Conservation (phyloP, 1,139 yeast species). For the Debaryomyces udenii region DNA sequence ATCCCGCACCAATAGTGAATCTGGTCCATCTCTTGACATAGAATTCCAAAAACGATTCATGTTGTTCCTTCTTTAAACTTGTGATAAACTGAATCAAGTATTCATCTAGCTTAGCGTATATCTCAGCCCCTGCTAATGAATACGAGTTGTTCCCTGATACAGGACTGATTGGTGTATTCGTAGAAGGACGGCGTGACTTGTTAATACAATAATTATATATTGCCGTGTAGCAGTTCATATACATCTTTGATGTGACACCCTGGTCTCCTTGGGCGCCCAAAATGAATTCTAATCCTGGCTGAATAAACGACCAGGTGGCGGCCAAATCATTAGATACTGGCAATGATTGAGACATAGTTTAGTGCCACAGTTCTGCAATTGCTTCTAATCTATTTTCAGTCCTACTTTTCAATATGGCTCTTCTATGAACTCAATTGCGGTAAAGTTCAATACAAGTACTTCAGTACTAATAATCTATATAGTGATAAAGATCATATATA, state of each 20-base stretch:
- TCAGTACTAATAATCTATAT: too few species aligned
- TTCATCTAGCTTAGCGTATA: conserved; percentile 69
- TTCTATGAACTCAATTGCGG: conserved; percentile 7
- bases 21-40: conserved; percentile 90
- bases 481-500: too few species aligned
- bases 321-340: conserved; percentile 54
- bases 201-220: conserved; percentile 93
- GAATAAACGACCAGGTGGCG: conserved; percentile 76
- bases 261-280: conserved; percentile 67
- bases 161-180: conserved; percentile 16
- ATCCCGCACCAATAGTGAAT: conserved; percentile 88
- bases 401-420: not conserved
- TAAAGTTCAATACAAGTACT: too few species aligned
- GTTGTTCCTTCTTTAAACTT: conserved; percentile 49
- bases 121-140: conserved; percentile 81
- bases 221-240: conserved; percentile 77
- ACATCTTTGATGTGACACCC: conserved; percentile 71
- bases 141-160: conserved; percentile 36
- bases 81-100: conserved; percentile 68
- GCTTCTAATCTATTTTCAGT: conserved; percentile 4
- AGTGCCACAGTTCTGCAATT: conserved; percentile 3
- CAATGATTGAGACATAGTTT: conserved; percentile 17
- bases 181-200: conserved; percentile 53
- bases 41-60: conserved; percentile 77
- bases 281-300: conserved; percentile 71